Evolutionary conservation across 2,329 filamentous ascomycete species (phyloP), one percentile per base, ranked within the genome.

Genomic region (Neopestalotiopsis clavispora): DNA sequence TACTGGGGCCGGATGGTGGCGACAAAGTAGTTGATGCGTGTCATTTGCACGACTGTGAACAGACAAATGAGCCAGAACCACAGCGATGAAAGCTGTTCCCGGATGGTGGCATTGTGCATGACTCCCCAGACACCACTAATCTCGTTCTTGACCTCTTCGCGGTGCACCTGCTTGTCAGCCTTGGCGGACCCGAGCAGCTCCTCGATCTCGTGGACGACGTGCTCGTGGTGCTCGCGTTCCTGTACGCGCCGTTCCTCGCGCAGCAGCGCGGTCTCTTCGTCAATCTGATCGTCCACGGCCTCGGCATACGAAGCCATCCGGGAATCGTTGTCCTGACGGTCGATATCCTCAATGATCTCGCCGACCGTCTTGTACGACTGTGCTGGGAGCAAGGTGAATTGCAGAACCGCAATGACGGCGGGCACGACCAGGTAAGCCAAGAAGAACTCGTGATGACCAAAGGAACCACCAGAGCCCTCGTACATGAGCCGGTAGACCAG

Each of bases 11-110:
- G 87, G 71, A 97, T 91, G 2, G 94, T 97, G 3, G 94, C 94
- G 66, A 97, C 93, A 78, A 97, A 97, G 83, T 94, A 97, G 82
- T 97, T 97, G 86, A 97, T 97, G 38, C 92, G 87, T 2, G 90
- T 91, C 90, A 92, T 93, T 78, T 92, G 91, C 52, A 93, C 81
- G 40, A 92, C 85, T 4, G 94, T 97, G 78, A 97, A 95, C 23
- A 94, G 80, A 4, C 93, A 92, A 74, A 97, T 93, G 49, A 97
- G 85, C 20, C 94, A 84, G 78, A 96, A 97, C 94, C 94, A 97
- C 0, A 91, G 91, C 2, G 91, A 93, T 7, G 82, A 79, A 72
- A 97, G 92, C 80, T 98, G 95, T 74, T 93, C 82, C 28, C 85
- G 75, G 0, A 93, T 92, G 0, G 91, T 88, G 72, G 86, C 84